Conservation (phyloP, 1,139 yeast species). For the Zygoascus hellenicus region DNA sequence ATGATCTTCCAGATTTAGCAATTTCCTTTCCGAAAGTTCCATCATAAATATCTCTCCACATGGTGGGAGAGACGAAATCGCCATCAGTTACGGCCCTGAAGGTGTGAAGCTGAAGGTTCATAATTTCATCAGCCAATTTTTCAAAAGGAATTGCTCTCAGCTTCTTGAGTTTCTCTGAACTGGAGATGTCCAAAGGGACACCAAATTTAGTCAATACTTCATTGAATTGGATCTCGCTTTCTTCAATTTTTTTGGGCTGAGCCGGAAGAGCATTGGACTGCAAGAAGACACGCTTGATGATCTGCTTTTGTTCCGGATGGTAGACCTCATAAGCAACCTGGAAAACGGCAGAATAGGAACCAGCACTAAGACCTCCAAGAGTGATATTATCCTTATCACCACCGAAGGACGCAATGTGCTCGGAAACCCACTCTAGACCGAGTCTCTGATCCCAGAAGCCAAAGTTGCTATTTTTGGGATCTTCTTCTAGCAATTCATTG, state of each 20-base stretch:
- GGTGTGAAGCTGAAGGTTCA: slow-evolving; percentile 33
- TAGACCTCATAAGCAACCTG: slow-evolving; percentile 38
- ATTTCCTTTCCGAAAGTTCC: slow-evolving; percentile 34
- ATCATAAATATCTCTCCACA: slow-evolving; percentile 32
- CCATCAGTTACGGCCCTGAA: slow-evolving; percentile 40
- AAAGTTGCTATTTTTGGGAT: slow-evolving; percentile 32
- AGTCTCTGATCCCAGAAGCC: slow-evolving; percentile 41
- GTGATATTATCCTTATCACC: slow-evolving; percentile 39
- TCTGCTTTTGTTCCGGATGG: slow-evolving; percentile 34
- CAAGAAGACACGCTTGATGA: slow-evolving; percentile 36
- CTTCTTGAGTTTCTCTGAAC: slow-evolving; percentile 23
- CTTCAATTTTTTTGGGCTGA: slow-evolving; percentile 36
- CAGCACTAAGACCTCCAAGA: slow-evolving; percentile 37
- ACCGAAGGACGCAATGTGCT: slow-evolving; percentile 32
- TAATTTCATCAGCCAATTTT: slow-evolving; percentile 30
- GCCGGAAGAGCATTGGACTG: slow-evolving; percentile 35
- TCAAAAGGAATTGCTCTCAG: slow-evolving; percentile 25
- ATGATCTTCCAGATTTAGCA: slow-evolving; percentile 24
- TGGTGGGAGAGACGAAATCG: slow-evolving; percentile 30
- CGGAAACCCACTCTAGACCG: slow-evolving; percentile 34
- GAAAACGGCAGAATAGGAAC: slow-evolving; percentile 36
- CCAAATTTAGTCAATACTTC: slow-evolving; percentile 29
- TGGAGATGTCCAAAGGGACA: slow-evolving; percentile 13
- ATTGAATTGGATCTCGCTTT: slow-evolving; percentile 36
- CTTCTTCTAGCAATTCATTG: slow-evolving; percentile 29